Conservation (phyloP, 441 rosid genomes). For the Mallotus japonicus region DNA sequence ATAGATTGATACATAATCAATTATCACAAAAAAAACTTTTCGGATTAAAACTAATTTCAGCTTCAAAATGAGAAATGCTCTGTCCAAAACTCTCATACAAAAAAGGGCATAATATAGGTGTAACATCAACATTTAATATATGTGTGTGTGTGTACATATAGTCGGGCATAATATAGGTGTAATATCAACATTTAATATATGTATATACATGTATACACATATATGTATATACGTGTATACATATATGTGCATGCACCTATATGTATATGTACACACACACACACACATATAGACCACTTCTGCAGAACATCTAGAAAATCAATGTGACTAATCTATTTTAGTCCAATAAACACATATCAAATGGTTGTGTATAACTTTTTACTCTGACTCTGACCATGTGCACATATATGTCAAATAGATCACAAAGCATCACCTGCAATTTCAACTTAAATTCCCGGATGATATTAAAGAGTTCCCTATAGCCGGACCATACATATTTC, state of each 20-base stretch:
- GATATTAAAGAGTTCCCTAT: slow-evolving; percentile 73
- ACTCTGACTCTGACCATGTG: background rate
- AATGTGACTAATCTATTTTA: background rate
- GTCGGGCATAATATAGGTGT: background rate
- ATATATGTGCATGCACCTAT: no score
- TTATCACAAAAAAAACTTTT: no score
- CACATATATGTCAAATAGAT: slow-evolving; percentile 7
- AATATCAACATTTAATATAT: background rate
- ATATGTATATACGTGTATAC: no score
- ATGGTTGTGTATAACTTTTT: background rate
- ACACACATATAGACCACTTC: no score
- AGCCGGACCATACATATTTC: slow-evolving; percentile 94
- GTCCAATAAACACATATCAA: background rate
- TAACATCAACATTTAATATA: no score
- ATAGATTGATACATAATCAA: background rate
- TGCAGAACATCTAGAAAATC: background rate
- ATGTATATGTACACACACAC: no score
- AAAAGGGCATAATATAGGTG: no score
- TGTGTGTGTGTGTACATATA: no score
- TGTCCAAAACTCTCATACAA: background rate
- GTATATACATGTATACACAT: no score
- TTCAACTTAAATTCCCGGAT: slow-evolving; percentile 79
- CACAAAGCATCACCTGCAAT: slow-evolving; percentile 59
- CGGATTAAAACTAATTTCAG: background rate
- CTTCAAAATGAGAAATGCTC: background rate